These are phyloP conservation scores for Diaporthe vexans DNA, from an alignment of 2,329 filamentous ascomycete genomes.

Conservation along the genomic window DNA sequence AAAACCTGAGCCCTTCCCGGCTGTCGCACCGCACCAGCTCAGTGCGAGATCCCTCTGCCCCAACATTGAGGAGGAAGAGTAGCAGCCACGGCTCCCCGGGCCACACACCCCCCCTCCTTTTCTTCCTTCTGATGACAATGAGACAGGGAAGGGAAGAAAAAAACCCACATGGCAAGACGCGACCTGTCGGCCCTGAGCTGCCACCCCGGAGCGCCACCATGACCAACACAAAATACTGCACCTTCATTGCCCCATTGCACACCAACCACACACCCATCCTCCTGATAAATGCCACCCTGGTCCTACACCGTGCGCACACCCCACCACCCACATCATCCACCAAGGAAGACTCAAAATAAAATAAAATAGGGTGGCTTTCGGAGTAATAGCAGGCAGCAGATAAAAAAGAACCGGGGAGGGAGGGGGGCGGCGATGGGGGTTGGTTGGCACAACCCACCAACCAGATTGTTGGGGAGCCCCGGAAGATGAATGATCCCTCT, in stretches of 20 bases:
- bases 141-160: background rate
- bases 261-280: background rate
- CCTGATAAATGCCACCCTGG: background rate
- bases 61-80: background rate
- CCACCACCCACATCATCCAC: too few relatives aligned
- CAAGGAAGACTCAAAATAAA: background rate
- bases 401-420: background rate
- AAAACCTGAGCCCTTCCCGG: background rate
- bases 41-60: background rate
- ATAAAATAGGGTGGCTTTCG: background rate
- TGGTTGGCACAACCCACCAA: constrained; percentile 7
- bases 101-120: background rate
- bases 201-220: background rate
- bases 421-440: background rate
- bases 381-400: constrained; percentile 10
- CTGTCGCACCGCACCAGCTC: constrained; percentile 5
- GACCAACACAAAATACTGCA: background rate
- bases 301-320: constrained; percentile 6
- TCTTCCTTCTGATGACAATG: background rate
- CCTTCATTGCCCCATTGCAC: too few relatives aligned
- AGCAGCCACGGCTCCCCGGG: too few relatives aligned
- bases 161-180: constrained; percentile 28
- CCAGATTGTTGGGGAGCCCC: constrained; percentile 11
- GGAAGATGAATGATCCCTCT: constrained; percentile 9
- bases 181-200: constrained; percentile 24